Evolutionary conservation across 345 rosid genomes (phyloP), one percentile per base, ranked within the genome.

Genomic region (Bruguiera sexangula): DNA sequence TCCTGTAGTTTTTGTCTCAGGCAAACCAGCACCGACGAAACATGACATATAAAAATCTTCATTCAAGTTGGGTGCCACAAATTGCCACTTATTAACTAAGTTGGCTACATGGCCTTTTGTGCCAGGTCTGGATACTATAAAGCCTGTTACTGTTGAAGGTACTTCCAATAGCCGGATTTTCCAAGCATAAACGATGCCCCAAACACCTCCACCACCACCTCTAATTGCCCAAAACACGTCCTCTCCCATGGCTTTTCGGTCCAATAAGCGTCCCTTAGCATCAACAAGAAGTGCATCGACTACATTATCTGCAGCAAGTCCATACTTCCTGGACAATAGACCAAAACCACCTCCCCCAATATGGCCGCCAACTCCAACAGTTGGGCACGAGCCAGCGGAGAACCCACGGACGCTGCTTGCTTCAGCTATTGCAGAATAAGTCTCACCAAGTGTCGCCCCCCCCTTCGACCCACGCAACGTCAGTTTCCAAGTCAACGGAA

Each of bases 381-480:
- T 76, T 1, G 79, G 79, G 34, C 79, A 76, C 3, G 75, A 71
- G 3, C 79, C 79, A 6, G 79, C 79, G 6, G 79, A 60, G 72
- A 76, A 70, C 8, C 75, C 79, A n/a, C 30, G 66, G 20, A n/a
- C 22, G 1, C 46, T 46, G 30, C 79, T 76, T 19, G 58, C 68
- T 32, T 76, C 79, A 0, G 79, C 71, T 13, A 76, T 67, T 0
- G 72, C 75, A 0, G 54, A 16, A 22, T 76, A 76, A 1, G 75
- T 71, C 31, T 76, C 75, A 1, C 79, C 79, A 31, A 76, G 79
- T 0, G 79, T 76, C 24, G 79, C 79, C 30, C 79, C 79, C 79
- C 0, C 79, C 79, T 76, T 66, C 75, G 1, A 76, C 71, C 70
- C 66, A 31, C 1, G 75, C 75, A 0, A 43, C 66, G 36, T 65